A percentile compares a stretch with the other conserved stretches of the same genome.
Evolutionary conservation across 768 basidiomycete species (phyloP).

Genomic region (Russula emetica): DNA sequence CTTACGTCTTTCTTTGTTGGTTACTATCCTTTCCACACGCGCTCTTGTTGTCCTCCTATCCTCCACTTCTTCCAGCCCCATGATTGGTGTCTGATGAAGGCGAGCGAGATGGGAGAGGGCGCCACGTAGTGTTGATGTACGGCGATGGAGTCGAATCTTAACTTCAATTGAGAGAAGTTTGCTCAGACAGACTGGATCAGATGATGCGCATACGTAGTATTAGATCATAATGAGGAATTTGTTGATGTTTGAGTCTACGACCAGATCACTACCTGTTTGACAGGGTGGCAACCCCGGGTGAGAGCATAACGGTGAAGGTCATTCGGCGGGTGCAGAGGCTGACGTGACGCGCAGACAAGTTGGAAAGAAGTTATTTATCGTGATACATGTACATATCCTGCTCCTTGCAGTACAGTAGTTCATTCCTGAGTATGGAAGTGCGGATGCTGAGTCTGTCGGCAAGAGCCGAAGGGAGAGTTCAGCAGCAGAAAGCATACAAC

Average conservation of each 20-base stretch:
- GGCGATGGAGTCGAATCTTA: conserved; percentile 7
- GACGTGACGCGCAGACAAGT: too few relatives aligned
- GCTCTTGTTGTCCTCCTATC: conserved; percentile 63
- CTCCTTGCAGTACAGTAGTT: too few relatives aligned
- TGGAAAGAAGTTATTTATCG: too few relatives aligned
- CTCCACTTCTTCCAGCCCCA: conserved; percentile 47
- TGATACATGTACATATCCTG: too few relatives aligned
- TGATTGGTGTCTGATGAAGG: conserved; percentile 43
- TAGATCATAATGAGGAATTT: not conserved
- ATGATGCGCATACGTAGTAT: not conserved
- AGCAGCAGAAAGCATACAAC: conserved; percentile 2
- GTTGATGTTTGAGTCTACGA: not conserved
- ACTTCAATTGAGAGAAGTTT: conserved; percentile 9
- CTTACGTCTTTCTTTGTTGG: conserved; percentile 20
- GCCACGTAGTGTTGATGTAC: conserved; percentile 42
- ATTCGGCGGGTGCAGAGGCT: too few relatives aligned
- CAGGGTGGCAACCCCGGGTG: too few relatives aligned
- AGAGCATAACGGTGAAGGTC: too few relatives aligned
- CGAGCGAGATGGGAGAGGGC: conserved; percentile 70
- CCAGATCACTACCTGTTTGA: too few relatives aligned
- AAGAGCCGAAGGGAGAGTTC: conserved; percentile 11
- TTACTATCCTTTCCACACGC: conserved; percentile 25
- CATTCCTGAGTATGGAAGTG: too few relatives aligned
- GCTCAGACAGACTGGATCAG: not conserved
- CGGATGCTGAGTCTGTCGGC: conserved; percentile 3